Percentiles rank a stretch among this genome's conserved stretches.
These are phyloP conservation scores for Monotropa hypopitys DNA, from an alignment of 179 eudicot species.

Conservation along the genomic window DNA sequence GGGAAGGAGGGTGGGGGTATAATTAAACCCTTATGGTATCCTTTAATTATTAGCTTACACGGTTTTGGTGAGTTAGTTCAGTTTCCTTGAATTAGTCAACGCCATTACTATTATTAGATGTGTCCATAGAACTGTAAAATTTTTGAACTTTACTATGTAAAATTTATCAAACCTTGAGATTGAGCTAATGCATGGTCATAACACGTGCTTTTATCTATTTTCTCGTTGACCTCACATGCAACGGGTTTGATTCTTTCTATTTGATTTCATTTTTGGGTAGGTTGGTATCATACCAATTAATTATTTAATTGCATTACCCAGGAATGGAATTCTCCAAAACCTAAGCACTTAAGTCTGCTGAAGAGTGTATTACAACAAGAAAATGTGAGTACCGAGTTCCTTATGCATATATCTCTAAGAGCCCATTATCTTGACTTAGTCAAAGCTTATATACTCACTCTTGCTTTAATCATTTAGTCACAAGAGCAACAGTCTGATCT, in stretches of 20 bases:
- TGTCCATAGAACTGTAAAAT: not conserved
- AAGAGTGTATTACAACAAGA: slow-evolving; percentile 63
- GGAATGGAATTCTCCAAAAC: slow-evolving; percentile 78
- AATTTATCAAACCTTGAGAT: not conserved
- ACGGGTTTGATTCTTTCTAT: not conserved
- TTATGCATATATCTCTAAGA: not conserved
- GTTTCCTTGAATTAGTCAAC: not conserved
- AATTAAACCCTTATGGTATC: not conserved
- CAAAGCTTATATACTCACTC: slow-evolving; percentile 5
- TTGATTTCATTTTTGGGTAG: not conserved
- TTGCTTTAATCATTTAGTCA: slow-evolving; percentile 32
- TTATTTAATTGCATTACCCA: slow-evolving; percentile 20
- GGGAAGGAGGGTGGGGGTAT: not conserved
- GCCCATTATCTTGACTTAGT: not conserved
- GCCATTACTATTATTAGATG: not conserved
- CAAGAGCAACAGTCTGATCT: slow-evolving; percentile 50
- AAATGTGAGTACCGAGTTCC: slow-evolving; percentile 38
- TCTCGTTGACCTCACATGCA: not conserved
- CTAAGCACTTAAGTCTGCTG: slow-evolving; percentile 63
- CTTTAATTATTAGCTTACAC: not conserved
- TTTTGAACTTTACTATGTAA: not conserved
- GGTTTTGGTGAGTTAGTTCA: not conserved
- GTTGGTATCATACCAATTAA: not conserved
- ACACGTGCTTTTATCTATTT: not conserved
- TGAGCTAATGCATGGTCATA: not conserved